Evolutionary conservation across 352 stramenopile species (phyloP).

Genomic region (Phytophthora pini): DNA sequence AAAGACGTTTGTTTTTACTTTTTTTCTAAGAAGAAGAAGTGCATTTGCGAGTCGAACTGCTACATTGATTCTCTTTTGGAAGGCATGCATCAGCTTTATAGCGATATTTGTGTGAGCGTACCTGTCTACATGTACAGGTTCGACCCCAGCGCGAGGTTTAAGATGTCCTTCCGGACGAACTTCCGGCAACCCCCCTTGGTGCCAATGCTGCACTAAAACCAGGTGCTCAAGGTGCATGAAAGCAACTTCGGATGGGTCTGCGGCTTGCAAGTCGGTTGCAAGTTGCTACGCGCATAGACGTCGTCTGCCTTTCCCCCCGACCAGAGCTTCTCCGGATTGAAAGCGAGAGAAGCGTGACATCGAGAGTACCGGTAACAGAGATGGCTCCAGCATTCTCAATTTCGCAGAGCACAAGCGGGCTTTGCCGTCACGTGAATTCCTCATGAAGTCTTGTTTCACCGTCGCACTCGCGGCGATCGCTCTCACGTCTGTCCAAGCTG

Average conservation of each 20-base stretch:
- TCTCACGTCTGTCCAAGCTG: slow-evolving; percentile 4
- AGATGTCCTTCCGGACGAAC: no score
- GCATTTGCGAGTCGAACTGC: no score
- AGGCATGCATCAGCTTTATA: no score
- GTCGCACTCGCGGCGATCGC: slow-evolving; percentile 18
- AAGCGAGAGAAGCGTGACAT: slow-evolving; percentile 1
- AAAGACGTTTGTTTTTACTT: no score
- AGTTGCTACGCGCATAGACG: slow-evolving; percentile 17
- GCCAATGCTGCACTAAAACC: not conserved
- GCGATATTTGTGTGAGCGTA: no score
- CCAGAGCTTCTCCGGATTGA: slow-evolving; percentile 17
- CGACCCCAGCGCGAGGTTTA: no score
- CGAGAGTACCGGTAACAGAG: slow-evolving; percentile 1
- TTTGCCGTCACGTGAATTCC: not conserved
- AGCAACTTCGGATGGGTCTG: slow-evolving; percentile 5
- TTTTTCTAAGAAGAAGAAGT: no score
- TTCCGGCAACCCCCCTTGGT: no score
- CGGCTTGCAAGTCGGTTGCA: not conserved
- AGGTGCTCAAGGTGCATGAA: slow-evolving; percentile 1
- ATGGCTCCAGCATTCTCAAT: slow-evolving; percentile 15
- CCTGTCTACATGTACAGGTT: no score
- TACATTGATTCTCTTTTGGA: no score
- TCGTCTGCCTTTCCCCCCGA: slow-evolving; percentile 18
- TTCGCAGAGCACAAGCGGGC: slow-evolving; percentile 6
- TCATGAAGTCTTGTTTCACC: slow-evolving; percentile 14